phyloP scores from a whole-genome alignment of 257 asterid genomes.

The Echium plantagineum region DNA sequence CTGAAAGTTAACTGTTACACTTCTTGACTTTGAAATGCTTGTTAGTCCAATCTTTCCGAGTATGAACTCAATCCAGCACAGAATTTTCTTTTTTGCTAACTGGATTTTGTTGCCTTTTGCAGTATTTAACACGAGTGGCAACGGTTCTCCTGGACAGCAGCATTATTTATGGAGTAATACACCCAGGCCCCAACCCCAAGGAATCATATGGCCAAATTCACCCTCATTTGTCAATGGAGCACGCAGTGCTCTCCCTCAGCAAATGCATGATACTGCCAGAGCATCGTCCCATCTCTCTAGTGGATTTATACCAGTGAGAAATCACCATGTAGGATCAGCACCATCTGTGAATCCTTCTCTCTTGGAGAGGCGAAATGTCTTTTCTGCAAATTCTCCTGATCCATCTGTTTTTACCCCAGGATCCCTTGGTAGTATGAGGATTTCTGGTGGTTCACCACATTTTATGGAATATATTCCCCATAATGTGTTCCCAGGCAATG shows the following conservation, averaged over 20 bases:
- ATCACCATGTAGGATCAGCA: constrained; percentile 91
- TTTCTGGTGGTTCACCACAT: constrained; percentile 72
- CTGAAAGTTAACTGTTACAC: background rate
- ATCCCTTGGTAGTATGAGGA: constrained; percentile 77
- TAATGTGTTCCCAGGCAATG: constrained; percentile 54
- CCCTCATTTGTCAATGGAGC: constrained; percentile 68
- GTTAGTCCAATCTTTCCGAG: background rate
- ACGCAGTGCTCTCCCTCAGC: constrained; percentile 55
- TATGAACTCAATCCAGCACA: too few species aligned
- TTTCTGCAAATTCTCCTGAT: constrained; percentile 78
- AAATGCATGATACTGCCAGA: constrained; percentile 65
- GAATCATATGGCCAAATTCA: constrained; percentile 68
- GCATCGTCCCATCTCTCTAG: constrained; percentile 61
- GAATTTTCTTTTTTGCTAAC: background rate
- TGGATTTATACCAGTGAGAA: constrained; percentile 52
- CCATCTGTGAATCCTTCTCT: constrained; percentile 74
- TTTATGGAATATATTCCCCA: constrained; percentile 65
- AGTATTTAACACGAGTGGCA: constrained; percentile 75
- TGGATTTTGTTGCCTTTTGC: constrained; percentile 8
- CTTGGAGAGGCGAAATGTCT: constrained; percentile 71
- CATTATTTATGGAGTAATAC: constrained; percentile 80
- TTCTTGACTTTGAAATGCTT: background rate
- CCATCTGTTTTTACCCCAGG: constrained; percentile 79
- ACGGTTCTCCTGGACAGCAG: constrained; percentile 69
- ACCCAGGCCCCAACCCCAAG: constrained; percentile 59